These are phyloP conservation scores for Blastobotrys persicus DNA, from an alignment of 1,139 yeast species.

Conservation along the genomic window DNA sequence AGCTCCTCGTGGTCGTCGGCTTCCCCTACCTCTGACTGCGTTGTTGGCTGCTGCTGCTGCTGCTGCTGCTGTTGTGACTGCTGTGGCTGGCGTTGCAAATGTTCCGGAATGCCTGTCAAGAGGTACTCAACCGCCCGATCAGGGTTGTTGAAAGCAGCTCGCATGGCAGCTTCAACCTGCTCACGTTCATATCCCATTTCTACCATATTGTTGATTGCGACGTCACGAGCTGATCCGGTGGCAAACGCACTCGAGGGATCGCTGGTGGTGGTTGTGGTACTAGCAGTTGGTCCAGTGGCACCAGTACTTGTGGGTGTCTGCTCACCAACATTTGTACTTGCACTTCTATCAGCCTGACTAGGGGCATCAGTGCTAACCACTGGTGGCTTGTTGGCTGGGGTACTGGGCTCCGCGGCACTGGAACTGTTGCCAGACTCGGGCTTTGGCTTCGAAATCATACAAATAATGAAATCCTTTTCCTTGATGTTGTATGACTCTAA, in stretches of 20 bases:
- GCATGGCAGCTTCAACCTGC: constrained; percentile 84
- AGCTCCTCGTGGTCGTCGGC: constrained; percentile 36
- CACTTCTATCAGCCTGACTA: constrained; percentile 18
- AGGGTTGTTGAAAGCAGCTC: constrained; percentile 96
- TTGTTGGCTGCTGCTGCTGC: constrained; percentile 31
- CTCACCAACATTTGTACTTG: constrained; percentile 28
- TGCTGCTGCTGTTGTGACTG: constrained; percentile 20
- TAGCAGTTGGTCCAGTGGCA: constrained; percentile 26
- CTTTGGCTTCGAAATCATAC: constrained; percentile 67
- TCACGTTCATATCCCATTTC: constrained; percentile 95
- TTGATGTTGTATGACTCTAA: constrained; percentile 72
- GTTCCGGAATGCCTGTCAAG: constrained; percentile 84
- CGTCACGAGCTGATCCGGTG: constrained; percentile 62
- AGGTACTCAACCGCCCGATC: constrained; percentile 97
- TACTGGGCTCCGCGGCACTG: constrained; percentile 26
- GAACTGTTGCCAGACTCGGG: constrained; percentile 26
- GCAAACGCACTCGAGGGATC: constrained; percentile 44
- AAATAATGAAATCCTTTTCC: constrained; percentile 79
- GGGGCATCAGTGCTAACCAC: constrained; percentile 28
- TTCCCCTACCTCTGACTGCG: constrained; percentile 1
- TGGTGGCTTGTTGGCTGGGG: constrained; percentile 31
- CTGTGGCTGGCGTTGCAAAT: constrained; percentile 39
- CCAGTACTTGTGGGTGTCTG: constrained; percentile 26
- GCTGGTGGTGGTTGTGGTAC: constrained; percentile 29
- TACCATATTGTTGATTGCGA: constrained; percentile 75